phyloP scores from a whole-genome alignment of 2,329 filamentous ascomycete species.

The Pseudogymnoascus sp. region DNA sequence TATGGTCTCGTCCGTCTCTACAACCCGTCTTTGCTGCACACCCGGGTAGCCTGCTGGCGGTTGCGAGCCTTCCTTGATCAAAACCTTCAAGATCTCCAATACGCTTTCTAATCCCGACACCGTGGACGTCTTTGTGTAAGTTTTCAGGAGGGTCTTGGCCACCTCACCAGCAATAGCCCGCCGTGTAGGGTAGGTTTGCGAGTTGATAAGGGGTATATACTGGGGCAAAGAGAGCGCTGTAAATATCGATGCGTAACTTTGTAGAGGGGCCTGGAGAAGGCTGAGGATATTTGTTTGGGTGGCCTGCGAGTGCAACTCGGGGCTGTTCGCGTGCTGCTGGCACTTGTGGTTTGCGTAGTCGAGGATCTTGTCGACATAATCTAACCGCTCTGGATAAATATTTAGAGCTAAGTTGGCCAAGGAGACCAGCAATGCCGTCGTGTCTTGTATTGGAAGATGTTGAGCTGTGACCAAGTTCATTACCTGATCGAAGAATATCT shows the following conservation, averaged over 20 bases:
- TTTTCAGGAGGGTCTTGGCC: conserved; percentile 70
- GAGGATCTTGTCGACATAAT: conserved; percentile 92
- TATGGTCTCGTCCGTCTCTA: conserved; percentile 92
- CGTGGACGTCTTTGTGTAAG: conserved; percentile 71
- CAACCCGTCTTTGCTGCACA: conserved; percentile 63
- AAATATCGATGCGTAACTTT: conserved; percentile 86
- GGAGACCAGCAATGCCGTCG: conserved; percentile 87
- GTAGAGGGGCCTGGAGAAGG: conserved; percentile 82
- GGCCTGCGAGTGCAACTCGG: conserved; percentile 82
- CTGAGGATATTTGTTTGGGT: conserved; percentile 85
- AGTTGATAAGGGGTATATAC: conserved; percentile 81
- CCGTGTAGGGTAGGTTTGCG: conserved; percentile 86
- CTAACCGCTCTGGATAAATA: conserved; percentile 84
- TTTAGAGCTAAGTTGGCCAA: conserved; percentile 88
- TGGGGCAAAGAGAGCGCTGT: conserved; percentile 90
- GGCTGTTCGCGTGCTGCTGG: conserved; percentile 80
- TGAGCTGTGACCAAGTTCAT: conserved; percentile 88
- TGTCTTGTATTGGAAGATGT: conserved; percentile 86
- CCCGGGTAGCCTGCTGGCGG: conserved; percentile 77
- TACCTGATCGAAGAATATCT: conserved; percentile 95
- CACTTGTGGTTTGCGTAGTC: conserved; percentile 83
- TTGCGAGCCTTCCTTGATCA: conserved; percentile 89
- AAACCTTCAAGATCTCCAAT: conserved; percentile 76
- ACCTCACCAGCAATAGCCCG: conserved; percentile 87
- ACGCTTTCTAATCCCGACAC: conserved; percentile 78